A percentile compares a stretch with the other conserved stretches of the same genome.
Conservation (phyloP, 805 yeast species). For the Yarrowia sp. region DNA sequence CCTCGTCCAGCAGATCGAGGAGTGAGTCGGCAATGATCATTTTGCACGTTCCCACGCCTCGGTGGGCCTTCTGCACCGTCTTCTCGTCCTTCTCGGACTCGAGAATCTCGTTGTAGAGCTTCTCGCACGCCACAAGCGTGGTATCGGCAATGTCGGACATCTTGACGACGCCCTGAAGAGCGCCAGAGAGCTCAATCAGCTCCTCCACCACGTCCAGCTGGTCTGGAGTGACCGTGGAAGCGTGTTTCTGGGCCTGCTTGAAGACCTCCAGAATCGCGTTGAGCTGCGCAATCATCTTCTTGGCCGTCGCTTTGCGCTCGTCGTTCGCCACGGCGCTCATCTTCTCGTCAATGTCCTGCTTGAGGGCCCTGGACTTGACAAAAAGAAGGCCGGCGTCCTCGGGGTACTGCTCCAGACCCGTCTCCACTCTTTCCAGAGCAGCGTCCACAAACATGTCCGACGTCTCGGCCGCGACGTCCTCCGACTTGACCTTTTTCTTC, state of each 20-base stretch:
- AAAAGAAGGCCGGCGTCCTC: slow-evolving; percentile 49
- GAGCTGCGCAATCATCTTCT: slow-evolving; percentile 3
- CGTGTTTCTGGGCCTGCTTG: slow-evolving; percentile 43
- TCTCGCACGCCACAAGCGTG: neutral
- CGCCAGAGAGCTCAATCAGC: slow-evolving; percentile 52
- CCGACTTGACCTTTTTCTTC: slow-evolving; percentile 30
- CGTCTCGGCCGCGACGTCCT: slow-evolving; percentile 33
- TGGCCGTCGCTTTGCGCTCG: slow-evolving; percentile 9
- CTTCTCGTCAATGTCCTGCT: slow-evolving; percentile 46
- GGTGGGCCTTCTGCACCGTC: slow-evolving; percentile 33
- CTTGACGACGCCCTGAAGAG: slow-evolving; percentile 48
- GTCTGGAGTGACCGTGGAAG: slow-evolving; percentile 3
- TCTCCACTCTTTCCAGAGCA: slow-evolving; percentile 64
- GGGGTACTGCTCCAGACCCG: slow-evolving; percentile 54
- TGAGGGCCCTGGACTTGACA: slow-evolving; percentile 49
- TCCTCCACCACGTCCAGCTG: slow-evolving; percentile 54
- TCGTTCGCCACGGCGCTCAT: slow-evolving; percentile 19
- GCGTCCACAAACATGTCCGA: slow-evolving; percentile 63
- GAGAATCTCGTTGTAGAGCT: slow-evolving; percentile 5
- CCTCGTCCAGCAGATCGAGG: slow-evolving; percentile 34
- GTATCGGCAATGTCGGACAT: slow-evolving; percentile 27
- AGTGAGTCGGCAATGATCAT: slow-evolving; percentile 37
- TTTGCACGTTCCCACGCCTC: slow-evolving; percentile 39
- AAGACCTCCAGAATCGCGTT: slow-evolving; percentile 46
- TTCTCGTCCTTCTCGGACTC: neutral